phyloP scores from a whole-genome alignment of 371 early-diverging fungal species.

The Caulochytrium protostelioides region DNA sequence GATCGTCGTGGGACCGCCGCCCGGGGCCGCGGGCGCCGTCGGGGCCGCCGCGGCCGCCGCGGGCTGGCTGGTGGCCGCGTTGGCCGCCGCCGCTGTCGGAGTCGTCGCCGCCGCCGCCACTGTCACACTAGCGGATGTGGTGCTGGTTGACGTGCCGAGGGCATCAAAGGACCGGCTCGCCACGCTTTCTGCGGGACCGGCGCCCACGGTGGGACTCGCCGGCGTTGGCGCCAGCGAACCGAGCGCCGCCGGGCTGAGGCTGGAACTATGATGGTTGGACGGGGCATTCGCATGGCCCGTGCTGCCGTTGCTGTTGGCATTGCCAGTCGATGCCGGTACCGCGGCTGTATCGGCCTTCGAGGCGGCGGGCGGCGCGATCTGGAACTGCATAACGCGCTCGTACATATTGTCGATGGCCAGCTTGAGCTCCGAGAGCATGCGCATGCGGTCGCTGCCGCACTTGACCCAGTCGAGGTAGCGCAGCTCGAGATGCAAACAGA shows the following conservation, averaged over 20 bases:
- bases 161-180: neutral
- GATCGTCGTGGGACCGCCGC: too few species aligned
- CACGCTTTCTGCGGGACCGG: neutral
- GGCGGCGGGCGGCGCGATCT: conserved; percentile 1
- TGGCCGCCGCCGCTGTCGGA: neutral
- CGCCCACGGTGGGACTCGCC: neutral
- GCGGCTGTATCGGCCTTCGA: neutral
- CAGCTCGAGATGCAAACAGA: conserved; percentile 20
- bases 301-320: conserved; percentile 1
- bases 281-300: too few species aligned
- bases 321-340: neutral
- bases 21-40: too few species aligned
- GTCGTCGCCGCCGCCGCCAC: neutral
- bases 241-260: too few species aligned
- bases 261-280: too few species aligned
- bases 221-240: neutral
- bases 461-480: conserved; percentile 21
- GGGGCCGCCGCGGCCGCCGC: too few species aligned
- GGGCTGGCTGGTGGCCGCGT: too few species aligned
- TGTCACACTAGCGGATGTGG: too few species aligned
- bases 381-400: conserved; percentile 19
- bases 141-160: too few species aligned
- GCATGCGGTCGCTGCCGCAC: conserved; percentile 24
- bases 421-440: conserved; percentile 26
- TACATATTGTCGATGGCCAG: conserved; percentile 30